Conservation (phyloP, 805 yeast species). For the Suhomyces sp. region DNA sequence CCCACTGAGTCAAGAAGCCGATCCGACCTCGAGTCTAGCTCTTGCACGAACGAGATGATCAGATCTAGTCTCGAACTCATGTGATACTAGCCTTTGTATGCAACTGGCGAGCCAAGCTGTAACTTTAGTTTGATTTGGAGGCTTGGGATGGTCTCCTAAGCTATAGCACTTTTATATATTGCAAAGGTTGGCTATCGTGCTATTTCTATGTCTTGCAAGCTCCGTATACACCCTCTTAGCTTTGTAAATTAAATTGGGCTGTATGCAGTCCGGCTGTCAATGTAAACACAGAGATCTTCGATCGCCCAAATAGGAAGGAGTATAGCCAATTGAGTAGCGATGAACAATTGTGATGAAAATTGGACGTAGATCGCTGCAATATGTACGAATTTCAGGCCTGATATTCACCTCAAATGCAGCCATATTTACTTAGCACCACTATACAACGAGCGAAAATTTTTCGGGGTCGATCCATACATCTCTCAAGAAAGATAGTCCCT, state of each 20-base stretch:
- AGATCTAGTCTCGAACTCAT: slow-evolving; percentile 23
- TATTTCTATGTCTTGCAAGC: background rate
- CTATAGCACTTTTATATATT: background rate
- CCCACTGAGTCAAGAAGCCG: slow-evolving; percentile 18
- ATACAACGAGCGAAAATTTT: background rate
- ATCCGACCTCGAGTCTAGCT: slow-evolving; percentile 27
- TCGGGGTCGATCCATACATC: background rate
- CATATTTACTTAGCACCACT: background rate
- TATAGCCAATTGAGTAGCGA: slow-evolving; percentile 5
- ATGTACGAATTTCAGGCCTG: background rate
- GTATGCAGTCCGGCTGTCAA: background rate
- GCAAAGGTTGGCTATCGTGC: background rate
- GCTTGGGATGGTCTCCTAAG: background rate
- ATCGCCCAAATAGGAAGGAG: slow-evolving; percentile 5
- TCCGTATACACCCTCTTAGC: background rate
- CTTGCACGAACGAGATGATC: slow-evolving; percentile 30
- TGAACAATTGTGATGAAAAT: background rate
- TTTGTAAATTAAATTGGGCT: background rate
- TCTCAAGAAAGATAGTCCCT: background rate
- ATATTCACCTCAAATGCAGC: background rate
- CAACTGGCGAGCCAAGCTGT: background rate
- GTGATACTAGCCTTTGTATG: background rate
- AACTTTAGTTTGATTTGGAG: background rate
- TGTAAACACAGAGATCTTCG: slow-evolving; percentile 2
- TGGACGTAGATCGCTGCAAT: background rate